Evolutionary conservation across 805 yeast genomes (phyloP).

Genomic region (Kuraishia molischiana): DNA sequence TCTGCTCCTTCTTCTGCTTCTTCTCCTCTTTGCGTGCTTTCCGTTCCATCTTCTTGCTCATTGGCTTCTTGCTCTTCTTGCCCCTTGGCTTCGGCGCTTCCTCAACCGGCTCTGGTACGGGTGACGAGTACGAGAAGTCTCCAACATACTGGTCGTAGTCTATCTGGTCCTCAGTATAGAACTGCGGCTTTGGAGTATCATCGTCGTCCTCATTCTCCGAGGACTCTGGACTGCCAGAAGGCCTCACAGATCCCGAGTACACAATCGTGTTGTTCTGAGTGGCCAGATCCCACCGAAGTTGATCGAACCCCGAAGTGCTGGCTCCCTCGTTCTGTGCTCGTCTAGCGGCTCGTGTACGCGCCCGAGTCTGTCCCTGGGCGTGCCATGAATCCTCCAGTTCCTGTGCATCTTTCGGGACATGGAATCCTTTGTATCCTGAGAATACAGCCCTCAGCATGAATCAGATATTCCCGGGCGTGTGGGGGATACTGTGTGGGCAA

Average conservation of each 20-base stretch:
- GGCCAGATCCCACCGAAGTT: conserved; percentile 22
- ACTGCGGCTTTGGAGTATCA: too few relatives aligned
- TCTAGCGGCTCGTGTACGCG: too few relatives aligned
- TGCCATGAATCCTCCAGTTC: too few relatives aligned
- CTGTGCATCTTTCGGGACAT: conserved; percentile 2
- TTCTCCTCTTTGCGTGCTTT: conserved; percentile 8
- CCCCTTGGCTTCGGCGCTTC: conserved; percentile 9
- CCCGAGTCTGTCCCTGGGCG: too few relatives aligned
- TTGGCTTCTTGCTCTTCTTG: conserved; percentile 13
- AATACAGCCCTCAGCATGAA: conserved; percentile 1
- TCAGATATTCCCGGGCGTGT: background rate
- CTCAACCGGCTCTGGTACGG: background rate
- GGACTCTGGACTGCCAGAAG: too few relatives aligned
- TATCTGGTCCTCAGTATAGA: conserved; percentile 7
- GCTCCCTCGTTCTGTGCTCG: too few relatives aligned
- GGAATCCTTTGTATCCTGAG: conserved; percentile 2
- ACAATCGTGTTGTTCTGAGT: background rate
- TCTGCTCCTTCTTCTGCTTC: conserved; percentile 4
- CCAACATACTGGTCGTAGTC: conserved; percentile 3
- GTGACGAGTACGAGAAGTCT: background rate
- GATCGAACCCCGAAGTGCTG: conserved; percentile 27
- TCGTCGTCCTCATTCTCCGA: conserved; percentile 5
- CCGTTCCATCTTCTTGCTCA: conserved; percentile 13
- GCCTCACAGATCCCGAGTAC: too few relatives aligned
- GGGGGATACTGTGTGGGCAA: too few relatives aligned